phyloP scores from a whole-genome alignment of 2,329 filamentous ascomycete species.

The Albifimbria verrucaria region DNA sequence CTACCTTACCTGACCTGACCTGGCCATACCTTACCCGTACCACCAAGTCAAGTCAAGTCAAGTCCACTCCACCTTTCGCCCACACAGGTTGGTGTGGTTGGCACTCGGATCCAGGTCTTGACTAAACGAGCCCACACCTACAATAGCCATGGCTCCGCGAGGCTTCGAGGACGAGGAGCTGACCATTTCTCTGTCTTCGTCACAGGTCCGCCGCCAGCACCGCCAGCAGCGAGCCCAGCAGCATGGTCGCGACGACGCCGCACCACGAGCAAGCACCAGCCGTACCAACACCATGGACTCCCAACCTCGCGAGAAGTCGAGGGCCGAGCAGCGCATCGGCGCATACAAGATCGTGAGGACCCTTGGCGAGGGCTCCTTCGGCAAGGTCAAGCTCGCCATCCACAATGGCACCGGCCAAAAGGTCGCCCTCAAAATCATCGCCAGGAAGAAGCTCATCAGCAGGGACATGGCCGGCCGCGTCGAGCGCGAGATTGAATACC shows the following conservation, averaged over 20 bases:
- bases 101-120: conserved; percentile 2
- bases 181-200: conserved; percentile 69
- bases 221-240: conserved; percentile 25
- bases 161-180: conserved; percentile 79
- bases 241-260: conserved; percentile 17
- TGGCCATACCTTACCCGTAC: no score
- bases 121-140: conserved; percentile 3
- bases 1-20: neutral
- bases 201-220: conserved; percentile 55
- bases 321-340: conserved; percentile 79
- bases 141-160: conserved; percentile 43
- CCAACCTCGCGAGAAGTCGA: conserved; percentile 43
- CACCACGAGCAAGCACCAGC: conserved; percentile 17
- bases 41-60: neutral
- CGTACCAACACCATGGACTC: conserved; percentile 32
- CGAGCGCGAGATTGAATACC: conserved; percentile 96
- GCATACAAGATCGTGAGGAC: conserved; percentile 90
- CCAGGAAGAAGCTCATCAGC: conserved; percentile 91
- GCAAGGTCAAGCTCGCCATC: conserved; percentile 95
- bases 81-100: neutral
- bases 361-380: conserved; percentile 93
- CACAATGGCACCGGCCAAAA: conserved; percentile 91
- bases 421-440: conserved; percentile 97
- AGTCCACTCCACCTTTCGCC: neutral
- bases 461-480: conserved; percentile 97